Percentiles rank a stretch among this genome's conserved stretches.
Conservation (phyloP, 2,329 filamentous ascomycete genomes). For the Podosphaera xanthii region DNA sequence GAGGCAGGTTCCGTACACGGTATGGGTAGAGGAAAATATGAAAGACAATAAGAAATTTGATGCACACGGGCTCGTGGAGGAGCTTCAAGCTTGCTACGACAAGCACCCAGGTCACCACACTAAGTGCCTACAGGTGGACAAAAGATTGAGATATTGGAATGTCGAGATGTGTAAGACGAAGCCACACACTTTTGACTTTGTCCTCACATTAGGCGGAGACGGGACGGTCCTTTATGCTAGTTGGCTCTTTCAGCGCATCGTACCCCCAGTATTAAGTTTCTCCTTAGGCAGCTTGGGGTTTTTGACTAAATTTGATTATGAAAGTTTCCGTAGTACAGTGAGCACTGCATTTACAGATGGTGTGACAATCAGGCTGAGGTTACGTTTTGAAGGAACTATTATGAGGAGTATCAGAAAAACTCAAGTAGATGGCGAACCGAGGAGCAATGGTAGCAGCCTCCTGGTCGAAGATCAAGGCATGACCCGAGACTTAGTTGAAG, state of each 20-base stretch:
- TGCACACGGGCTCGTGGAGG: constrained; percentile 39
- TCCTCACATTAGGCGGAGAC: constrained; percentile 78
- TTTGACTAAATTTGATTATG: constrained; percentile 88
- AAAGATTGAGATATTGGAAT: constrained; percentile 59
- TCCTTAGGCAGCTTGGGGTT: constrained; percentile 81
- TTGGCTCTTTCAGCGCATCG: constrained; percentile 89
- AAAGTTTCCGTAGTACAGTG: constrained; percentile 45
- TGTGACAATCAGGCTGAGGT: constrained; percentile 64
- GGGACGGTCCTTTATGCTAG: constrained; percentile 93
- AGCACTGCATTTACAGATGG: constrained; percentile 55
- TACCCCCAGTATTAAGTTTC: constrained; percentile 83
- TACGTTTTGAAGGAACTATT: constrained; percentile 81
- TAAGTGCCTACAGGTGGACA: constrained; percentile 6
- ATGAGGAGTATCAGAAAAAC: constrained; percentile 48
- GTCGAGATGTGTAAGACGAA: constrained; percentile 51
- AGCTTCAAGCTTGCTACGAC: constrained; percentile 21
- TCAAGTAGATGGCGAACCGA: constrained; percentile 14
- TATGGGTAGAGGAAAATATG: constrained; percentile 66
- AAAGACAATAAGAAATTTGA: constrained; percentile 52
- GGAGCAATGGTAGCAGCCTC: constrained; percentile 16
- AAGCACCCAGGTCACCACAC: constrained; percentile 19
- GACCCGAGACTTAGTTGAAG: constrained; percentile 56
- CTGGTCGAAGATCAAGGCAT: constrained; percentile 20
- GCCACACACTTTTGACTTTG: constrained; percentile 82
- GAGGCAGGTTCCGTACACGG: constrained; percentile 42